Conservation (phyloP, 2,329 filamentous ascomycete species). For the Rutstroemia sp. region DNA sequence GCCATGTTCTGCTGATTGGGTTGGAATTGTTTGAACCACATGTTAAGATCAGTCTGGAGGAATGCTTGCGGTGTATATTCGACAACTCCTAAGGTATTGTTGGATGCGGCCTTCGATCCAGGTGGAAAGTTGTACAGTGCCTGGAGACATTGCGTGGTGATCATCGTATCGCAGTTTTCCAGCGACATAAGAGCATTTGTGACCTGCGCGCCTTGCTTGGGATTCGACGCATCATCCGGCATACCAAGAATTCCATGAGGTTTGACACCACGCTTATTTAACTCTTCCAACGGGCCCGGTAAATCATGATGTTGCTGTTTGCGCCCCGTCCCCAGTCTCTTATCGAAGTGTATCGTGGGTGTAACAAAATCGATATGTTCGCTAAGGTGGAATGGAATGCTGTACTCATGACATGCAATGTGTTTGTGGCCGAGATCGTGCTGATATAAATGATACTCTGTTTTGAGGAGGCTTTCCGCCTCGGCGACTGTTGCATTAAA, state of each 20-base stretch:
- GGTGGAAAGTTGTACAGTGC: conserved; percentile 42
- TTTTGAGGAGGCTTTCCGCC: conserved; percentile 46
- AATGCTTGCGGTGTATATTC: conserved; percentile 49
- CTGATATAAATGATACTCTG: conserved; percentile 44
- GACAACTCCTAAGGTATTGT: conserved; percentile 47
- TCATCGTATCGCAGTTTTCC: conserved; percentile 42
- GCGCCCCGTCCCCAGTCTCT: conserved; percentile 13
- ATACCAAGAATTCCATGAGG: conserved; percentile 23
- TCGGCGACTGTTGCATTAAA: conserved; percentile 31
- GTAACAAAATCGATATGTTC: conserved; percentile 29
- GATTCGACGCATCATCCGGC: conserved; percentile 22
- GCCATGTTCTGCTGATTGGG: conserved; percentile 34
- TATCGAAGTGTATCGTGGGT: conserved; percentile 29
- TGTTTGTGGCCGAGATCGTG: conserved; percentile 40
- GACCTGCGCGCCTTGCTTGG: conserved; percentile 21
- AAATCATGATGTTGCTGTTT: conserved; percentile 31
- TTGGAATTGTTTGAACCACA: conserved; percentile 40
- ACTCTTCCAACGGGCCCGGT: conserved; percentile 12
- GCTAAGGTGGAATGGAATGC: conserved; percentile 24
- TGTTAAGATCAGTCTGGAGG: conserved; percentile 41
- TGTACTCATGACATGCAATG: conserved; percentile 28
- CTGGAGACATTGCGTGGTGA: conserved; percentile 49
- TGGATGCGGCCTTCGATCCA: conserved; percentile 29
- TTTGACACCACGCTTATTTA: conserved; percentile 13
- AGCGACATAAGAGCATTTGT: conserved; percentile 22